Conservation (phyloP, 306 rosid species). For the Benincasa hispida region DNA sequence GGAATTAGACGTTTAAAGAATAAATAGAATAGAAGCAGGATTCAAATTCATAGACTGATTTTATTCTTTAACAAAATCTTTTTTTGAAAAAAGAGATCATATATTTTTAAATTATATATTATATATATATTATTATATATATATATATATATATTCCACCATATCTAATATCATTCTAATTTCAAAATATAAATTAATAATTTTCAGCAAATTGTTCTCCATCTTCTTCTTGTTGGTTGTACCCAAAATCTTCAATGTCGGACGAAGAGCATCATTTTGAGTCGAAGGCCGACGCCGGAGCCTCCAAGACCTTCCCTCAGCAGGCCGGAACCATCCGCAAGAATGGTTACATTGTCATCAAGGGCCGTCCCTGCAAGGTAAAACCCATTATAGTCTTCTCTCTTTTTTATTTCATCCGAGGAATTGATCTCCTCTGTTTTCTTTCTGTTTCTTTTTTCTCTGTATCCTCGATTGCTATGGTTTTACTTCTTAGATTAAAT, state of each 20-base stretch:
- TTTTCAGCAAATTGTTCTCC: not conserved
- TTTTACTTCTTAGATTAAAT: not conserved
- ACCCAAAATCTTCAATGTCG: not conserved
- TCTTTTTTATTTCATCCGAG: not conserved
- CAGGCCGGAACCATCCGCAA: constrained; percentile 10
- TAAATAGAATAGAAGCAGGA: too few species aligned
- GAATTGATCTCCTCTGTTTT: too few species aligned
- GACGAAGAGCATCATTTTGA: constrained; percentile 11
- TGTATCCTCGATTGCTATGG: not conserved
- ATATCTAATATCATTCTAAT: not conserved
- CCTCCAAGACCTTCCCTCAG: constrained; percentile 9
- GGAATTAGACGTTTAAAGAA: too few species aligned
- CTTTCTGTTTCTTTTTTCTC: not conserved
- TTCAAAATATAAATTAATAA: not conserved
- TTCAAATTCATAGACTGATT: too few species aligned
- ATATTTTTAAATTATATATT: too few species aligned
- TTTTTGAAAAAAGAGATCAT: too few species aligned
- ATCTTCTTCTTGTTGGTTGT: not conserved
- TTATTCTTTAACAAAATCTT: not conserved
- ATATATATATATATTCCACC: too few species aligned
- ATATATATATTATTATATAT: too few species aligned
- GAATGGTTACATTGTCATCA: constrained; percentile 6
- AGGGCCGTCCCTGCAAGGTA: constrained; percentile 9
- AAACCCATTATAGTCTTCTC: not conserved
- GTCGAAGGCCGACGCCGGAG: constrained; percentile 7